These are phyloP conservation scores for Xylaria longipes DNA, from an alignment of 495 filamentous ascomycete species.

Conservation along the genomic window DNA sequence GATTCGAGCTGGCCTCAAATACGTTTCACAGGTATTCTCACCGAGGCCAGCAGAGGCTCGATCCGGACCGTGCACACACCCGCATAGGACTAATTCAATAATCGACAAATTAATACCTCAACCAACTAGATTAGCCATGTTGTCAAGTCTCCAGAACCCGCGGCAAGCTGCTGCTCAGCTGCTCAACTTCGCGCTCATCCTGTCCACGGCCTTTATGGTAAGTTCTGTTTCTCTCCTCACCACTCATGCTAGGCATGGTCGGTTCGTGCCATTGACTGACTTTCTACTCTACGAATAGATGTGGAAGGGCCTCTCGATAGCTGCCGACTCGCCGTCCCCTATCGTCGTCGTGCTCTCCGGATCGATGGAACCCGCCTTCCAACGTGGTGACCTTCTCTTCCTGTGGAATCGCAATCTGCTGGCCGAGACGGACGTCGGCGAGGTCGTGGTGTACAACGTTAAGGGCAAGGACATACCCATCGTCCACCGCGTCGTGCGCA, in stretches of 20 bases:
- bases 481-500: slow-evolving; percentile 84
- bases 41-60: slow-evolving; percentile 33
- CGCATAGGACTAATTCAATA: neutral
- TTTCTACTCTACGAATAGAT: slow-evolving; percentile 49
- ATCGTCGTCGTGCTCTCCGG: slow-evolving; percentile 96
- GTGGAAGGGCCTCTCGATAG: slow-evolving; percentile 93
- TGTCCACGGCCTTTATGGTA: slow-evolving; percentile 93
- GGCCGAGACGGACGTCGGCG: slow-evolving; percentile 75
- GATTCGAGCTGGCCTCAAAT: slow-evolving; percentile 36
- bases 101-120: neutral
- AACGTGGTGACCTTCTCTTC: slow-evolving; percentile 90
- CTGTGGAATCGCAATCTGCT: slow-evolving; percentile 87
- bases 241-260: neutral
- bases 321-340: slow-evolving; percentile 84
- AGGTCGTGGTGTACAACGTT: slow-evolving; percentile 95
- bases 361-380: slow-evolving; percentile 97
- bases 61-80: neutral
- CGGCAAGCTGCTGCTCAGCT: slow-evolving; percentile 87
- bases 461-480: slow-evolving; percentile 92
- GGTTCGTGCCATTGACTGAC: slow-evolving; percentile 8
- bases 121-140: slow-evolving; percentile 58
- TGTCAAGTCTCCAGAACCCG: slow-evolving; percentile 74
- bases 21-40: neutral
- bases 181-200: slow-evolving; percentile 93
- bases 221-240: slow-evolving; percentile 17